Base-by-base conservation (phyloP, 2,329 filamentous ascomycete genomes). In the Byssochlamys sp. region DNA sequence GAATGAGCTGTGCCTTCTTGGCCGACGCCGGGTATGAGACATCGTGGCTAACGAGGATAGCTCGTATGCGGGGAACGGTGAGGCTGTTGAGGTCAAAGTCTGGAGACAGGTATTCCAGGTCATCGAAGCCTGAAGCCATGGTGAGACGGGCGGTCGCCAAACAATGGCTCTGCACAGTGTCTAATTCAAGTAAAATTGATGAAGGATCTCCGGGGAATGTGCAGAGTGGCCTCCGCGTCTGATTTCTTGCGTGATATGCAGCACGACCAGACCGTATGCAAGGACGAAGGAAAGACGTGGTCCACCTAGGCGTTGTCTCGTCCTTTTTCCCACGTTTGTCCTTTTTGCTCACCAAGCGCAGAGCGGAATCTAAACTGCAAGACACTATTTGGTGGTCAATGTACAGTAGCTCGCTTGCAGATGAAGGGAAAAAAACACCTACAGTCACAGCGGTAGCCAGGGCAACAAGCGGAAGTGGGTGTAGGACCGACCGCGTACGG, bases 41-140 rank as follows among this genome's bases (percentile, higher is more conserved):
- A 70, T 91, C 88, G 76, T 99, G 90, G 63, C 85, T 88, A 67
- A 97, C 89, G 58, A 99, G 84, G 63, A 97, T 95, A 53, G 89
- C 92, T 67, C 94, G 89, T 65, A 99, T 80, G 52, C 88, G 88
- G 28, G 94, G 91, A 54, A 97, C 85, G 1, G 91, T 97, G 62
- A 97, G 83, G 62, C 82, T 84, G 69, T 82, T 81, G 24, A 94
- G 85, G 71, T 99, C 90, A 71, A 96, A 97, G 66, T 84, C 89
- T 56, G 89, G 82, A 69, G 91, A 85, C 31, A 97, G 85, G 71
- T 97, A 99, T 64, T 90, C 88, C 64, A 87, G 75, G 64, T 91
- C 89, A 62, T 84, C 77, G 67, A 62, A 56, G 56, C 48, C 48
- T 25, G 50, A 59, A 50, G 70, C 70, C 73, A 75, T 75, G 64